phyloP scores from a whole-genome alignment of 495 filamentous ascomycete genomes.

The Penicillium silybi region DNA sequence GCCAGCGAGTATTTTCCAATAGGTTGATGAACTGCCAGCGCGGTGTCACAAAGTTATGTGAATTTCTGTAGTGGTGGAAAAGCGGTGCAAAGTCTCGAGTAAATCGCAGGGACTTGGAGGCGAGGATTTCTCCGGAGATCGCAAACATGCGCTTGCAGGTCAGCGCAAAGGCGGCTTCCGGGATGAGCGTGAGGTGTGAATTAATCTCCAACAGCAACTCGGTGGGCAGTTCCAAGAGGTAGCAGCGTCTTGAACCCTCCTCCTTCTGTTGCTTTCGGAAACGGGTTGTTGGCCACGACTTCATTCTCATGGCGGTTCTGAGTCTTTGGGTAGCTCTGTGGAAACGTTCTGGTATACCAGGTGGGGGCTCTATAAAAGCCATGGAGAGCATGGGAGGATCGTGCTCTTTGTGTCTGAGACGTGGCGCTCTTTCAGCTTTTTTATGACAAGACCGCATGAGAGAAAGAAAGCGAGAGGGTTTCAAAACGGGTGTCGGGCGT shows the following conservation, averaged over 20 bases:
- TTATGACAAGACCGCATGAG: constrained; percentile 13
- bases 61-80: constrained; percentile 43
- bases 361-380: constrained; percentile 15
- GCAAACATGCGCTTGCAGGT: constrained; percentile 42
- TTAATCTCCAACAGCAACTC: constrained; percentile 42
- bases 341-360: constrained; percentile 29
- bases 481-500: background rate
- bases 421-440: constrained; percentile 5
- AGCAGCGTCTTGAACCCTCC: constrained; percentile 21
- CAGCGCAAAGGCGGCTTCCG: constrained; percentile 41
- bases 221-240: constrained; percentile 42
- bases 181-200: constrained; percentile 35
- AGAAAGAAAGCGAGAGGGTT: background rate
- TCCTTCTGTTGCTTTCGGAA: constrained; percentile 14
- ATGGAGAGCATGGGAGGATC: constrained; percentile 9
- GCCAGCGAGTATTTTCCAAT: constrained; percentile 39
- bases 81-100: constrained; percentile 43
- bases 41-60: constrained; percentile 37
- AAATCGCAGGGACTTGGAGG: constrained; percentile 38
- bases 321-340: constrained; percentile 32
- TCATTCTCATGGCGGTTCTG: constrained; percentile 33
- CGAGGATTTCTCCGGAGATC: constrained; percentile 34
- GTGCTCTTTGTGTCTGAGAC: constrained; percentile 9
- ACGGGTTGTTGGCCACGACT: constrained; percentile 23
- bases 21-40: constrained; percentile 42